Evolutionary conservation across 768 basidiomycete species (phyloP).

Genomic region (Agaricus blazei): DNA sequence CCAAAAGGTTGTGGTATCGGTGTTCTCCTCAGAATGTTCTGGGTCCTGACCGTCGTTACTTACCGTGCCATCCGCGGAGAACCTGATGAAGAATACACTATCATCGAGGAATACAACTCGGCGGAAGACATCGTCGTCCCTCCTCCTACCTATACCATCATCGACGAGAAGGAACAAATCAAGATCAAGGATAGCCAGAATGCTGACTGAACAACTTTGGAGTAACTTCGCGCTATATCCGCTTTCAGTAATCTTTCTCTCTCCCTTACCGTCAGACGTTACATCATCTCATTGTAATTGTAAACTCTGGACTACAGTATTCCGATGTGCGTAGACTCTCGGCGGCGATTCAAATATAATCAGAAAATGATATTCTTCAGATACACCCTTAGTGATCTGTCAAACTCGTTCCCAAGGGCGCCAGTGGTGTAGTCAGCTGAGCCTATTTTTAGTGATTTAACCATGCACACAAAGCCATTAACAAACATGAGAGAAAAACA

Average conservation of each 20-base stretch:
- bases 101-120: conserved; percentile 37
- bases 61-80: conserved; percentile 47
- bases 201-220: conserved; percentile 1
- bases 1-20: conserved; percentile 74
- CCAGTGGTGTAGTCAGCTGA: too few species aligned
- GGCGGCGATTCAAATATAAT: too few species aligned
- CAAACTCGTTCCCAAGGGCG: too few species aligned
- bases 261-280: too few species aligned
- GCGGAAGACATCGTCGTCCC: conserved; percentile 43
- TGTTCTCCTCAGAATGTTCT: conserved; percentile 77
- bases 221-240: background rate
- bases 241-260: background rate
- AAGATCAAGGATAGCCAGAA: conserved; percentile 11
- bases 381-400: too few species aligned
- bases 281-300: too few species aligned
- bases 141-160: conserved; percentile 50
- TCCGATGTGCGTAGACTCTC: too few species aligned
- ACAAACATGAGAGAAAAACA: too few species aligned
- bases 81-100: conserved; percentile 35
- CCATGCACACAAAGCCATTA: too few species aligned
- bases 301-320: too few species aligned
- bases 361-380: too few species aligned
- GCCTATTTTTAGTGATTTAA: too few species aligned
- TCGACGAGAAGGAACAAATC: conserved; percentile 45
- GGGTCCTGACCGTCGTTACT: conserved; percentile 60